A percentile compares a stretch with the other conserved stretches of the same genome.
phyloP scores from a whole-genome alignment of 306 rosid genomes.

The Prunus mume region DNA sequence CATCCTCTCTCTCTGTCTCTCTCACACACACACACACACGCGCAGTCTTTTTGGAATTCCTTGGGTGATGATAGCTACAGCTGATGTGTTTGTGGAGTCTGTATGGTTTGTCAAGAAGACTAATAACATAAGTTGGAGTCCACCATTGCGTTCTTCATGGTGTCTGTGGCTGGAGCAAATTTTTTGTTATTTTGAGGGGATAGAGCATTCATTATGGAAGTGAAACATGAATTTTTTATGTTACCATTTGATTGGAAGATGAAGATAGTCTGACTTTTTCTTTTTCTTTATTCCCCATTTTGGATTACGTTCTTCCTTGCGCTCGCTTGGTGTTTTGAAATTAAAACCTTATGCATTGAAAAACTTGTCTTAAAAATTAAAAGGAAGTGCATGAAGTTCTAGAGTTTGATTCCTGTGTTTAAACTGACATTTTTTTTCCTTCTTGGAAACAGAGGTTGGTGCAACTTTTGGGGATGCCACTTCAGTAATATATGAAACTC shows the following conservation, averaged over 20 bases:
- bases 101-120: neutral
- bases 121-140: too few relatives aligned
- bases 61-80: neutral
- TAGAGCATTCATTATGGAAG: too few relatives aligned
- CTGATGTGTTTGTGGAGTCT: neutral
- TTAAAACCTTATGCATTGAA: neutral
- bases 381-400: neutral
- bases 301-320: neutral
- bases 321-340: neutral
- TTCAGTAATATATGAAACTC: slow-evolving; percentile 1
- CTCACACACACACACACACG: too few relatives aligned
- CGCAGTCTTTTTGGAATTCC: neutral
- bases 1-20: too few relatives aligned
- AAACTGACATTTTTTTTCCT: neutral
- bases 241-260: neutral
- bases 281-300: too few relatives aligned
- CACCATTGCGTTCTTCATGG: neutral
- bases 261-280: neutral
- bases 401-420: neutral
- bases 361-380: neutral
- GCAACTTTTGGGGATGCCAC: slow-evolving; percentile 4
- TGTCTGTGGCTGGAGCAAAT: neutral
- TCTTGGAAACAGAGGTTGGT: slow-evolving; percentile 18
- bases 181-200: neutral
- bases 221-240: neutral